phyloP scores from a whole-genome alignment of 306 rosid genomes.

The Quercus parvula region DNA sequence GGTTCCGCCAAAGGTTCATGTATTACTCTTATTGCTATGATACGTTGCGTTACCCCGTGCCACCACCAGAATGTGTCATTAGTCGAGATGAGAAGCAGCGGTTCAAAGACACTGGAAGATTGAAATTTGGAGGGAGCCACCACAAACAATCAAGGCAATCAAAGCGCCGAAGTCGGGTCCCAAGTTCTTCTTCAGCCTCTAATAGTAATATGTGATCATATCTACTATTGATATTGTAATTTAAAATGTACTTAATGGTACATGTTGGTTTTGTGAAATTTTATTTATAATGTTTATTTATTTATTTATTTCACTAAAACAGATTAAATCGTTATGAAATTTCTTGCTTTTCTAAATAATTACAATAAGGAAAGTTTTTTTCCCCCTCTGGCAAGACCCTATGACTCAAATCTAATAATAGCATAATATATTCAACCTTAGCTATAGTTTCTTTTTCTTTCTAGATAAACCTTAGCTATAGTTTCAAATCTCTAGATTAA shows the following conservation, averaged over 20 bases:
- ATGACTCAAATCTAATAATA: background rate
- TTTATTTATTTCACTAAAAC: background rate
- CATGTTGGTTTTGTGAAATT: background rate
- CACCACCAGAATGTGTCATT: slow-evolving; percentile 69
- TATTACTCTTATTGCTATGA: slow-evolving; percentile 91
- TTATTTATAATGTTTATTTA: background rate
- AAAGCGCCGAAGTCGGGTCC: slow-evolving; percentile 37
- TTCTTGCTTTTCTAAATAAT: too few relatives aligned
- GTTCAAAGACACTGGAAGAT: slow-evolving; percentile 71
- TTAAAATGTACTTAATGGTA: background rate
- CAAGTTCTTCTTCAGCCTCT: slow-evolving; percentile 2
- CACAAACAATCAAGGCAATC: slow-evolving; percentile 48
- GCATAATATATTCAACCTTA: too few relatives aligned
- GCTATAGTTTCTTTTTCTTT: too few relatives aligned
- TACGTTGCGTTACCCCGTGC: slow-evolving; percentile 46
- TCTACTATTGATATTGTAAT: slow-evolving; percentile 24
- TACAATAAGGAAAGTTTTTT: background rate
- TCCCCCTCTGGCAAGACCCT: background rate
- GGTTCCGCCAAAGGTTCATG: slow-evolving; percentile 70
- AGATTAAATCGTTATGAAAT: too few relatives aligned
- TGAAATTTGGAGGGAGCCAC: slow-evolving; percentile 83
- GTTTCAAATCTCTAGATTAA: too few relatives aligned
- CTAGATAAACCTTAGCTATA: too few relatives aligned
- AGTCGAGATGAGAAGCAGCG: slow-evolving; percentile 43
- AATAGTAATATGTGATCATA: slow-evolving; percentile 26